Evolutionary conservation across 768 basidiomycete species (phyloP).

Genomic region (Mycena pura): DNA sequence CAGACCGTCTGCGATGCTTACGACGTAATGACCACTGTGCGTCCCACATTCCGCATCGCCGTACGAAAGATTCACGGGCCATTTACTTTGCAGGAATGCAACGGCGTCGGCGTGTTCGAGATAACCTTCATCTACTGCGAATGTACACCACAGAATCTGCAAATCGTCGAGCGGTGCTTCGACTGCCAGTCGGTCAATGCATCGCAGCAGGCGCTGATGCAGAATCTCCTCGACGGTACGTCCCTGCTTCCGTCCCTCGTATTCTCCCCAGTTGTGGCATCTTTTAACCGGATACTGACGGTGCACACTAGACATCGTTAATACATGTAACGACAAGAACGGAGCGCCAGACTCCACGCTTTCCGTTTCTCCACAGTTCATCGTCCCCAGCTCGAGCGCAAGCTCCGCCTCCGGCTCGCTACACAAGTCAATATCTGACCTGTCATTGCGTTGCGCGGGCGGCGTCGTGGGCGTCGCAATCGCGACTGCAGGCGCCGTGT

Average conservation of each 20-base stretch:
- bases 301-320: conserved; percentile 18
- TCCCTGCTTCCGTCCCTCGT: not conserved
- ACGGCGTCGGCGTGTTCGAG: conserved; percentile 21
- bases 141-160: conserved; percentile 24
- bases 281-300: too few species aligned
- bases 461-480: too few species aligned
- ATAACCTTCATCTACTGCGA: conserved; percentile 27
- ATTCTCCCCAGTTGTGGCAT: not conserved
- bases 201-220: conserved; percentile 16
- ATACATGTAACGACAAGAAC: conserved; percentile 16
- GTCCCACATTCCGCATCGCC: not conserved
- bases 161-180: conserved; percentile 23
- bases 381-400: conserved; percentile 18
- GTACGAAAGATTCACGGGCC: too few species aligned
- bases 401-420: too few species aligned
- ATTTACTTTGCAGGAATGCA: conserved; percentile 10
- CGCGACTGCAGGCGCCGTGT: too few species aligned
- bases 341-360: conserved; percentile 19
- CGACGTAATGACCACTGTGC: conserved; percentile 20
- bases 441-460: too few species aligned
- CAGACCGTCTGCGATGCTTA: conserved; percentile 14
- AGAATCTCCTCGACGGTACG: conserved; percentile 23
- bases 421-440: too few species aligned
- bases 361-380: conserved; percentile 1
- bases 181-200: conserved; percentile 24